Conservation (phyloP, 192 early-diverging fungal species). For the Rhizophagus sp. region DNA sequence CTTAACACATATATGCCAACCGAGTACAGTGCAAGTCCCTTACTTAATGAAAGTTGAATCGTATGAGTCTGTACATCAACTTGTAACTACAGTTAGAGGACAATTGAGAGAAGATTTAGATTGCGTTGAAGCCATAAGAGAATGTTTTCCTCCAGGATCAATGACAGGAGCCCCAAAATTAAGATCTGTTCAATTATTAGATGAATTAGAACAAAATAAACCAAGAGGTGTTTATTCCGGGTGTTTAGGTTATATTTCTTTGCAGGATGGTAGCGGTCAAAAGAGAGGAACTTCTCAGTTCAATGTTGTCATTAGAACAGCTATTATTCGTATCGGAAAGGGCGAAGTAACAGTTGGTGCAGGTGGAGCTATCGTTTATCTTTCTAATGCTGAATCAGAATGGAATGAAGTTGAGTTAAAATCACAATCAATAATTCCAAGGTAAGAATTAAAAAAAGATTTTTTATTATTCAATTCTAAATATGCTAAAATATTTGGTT, state of each 20-base stretch:
- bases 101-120: conserved; percentile 59
- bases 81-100: conserved; percentile 84
- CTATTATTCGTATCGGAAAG: conserved; percentile 50
- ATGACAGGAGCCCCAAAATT: conserved; percentile 98
- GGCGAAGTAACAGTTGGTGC: conserved; percentile 78
- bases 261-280: conserved; percentile 26
- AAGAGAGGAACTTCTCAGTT: conserved; percentile 64
- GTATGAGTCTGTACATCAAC: conserved; percentile 89
- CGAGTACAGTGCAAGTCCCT: conserved; percentile 71
- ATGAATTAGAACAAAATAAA: conserved; percentile 66
- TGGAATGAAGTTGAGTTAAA: conserved; percentile 89
- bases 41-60: conserved; percentile 86
- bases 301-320: conserved; percentile 92
- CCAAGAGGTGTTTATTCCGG: conserved; percentile 88
- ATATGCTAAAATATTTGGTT: neutral
- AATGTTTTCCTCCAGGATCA: conserved; percentile 91
- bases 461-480: neutral
- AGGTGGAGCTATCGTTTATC: conserved; percentile 90
- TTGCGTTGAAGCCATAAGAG: conserved; percentile 67
- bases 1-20: conserved; percentile 70
- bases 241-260: conserved; percentile 84
- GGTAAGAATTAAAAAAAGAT: conserved; percentile 26
- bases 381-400: conserved; percentile 84
- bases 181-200: conserved; percentile 78
- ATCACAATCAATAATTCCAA: conserved; percentile 57